These are phyloP conservation scores for Penicillium roqueforti DNA, from an alignment of 495 filamentous ascomycete genomes.

Conservation along the genomic window DNA sequence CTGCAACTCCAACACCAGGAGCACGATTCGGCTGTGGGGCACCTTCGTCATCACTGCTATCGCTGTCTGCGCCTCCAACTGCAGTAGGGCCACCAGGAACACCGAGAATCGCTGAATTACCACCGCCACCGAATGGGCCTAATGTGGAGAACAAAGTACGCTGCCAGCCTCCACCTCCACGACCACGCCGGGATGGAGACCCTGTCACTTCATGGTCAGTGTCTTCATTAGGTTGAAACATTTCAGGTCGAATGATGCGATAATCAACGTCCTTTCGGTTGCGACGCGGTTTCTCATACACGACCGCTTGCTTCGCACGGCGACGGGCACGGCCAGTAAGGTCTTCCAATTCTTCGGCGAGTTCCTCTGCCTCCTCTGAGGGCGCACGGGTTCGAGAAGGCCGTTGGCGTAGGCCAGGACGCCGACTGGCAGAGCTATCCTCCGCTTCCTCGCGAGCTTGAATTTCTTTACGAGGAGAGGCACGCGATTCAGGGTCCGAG, in stretches of 20 bases:
- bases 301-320: constrained; percentile 49
- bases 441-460: constrained; percentile 44
- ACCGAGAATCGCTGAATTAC: constrained; percentile 65
- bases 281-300: constrained; percentile 55
- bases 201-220: constrained; percentile 53
- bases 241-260: constrained; percentile 70
- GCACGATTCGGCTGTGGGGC: constrained; percentile 52
- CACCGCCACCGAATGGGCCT: constrained; percentile 88
- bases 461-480: constrained; percentile 42
- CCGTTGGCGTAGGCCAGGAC: constrained; percentile 48
- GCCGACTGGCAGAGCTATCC: constrained; percentile 46
- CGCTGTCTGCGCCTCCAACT: constrained; percentile 78
- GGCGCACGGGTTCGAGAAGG: constrained; percentile 50
- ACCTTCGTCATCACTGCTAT: constrained; percentile 92
- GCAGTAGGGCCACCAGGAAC: constrained; percentile 69
- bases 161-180: constrained; percentile 59
- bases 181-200: constrained; percentile 65
- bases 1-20: constrained; percentile 44
- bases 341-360: constrained; percentile 73
- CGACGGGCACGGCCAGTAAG: constrained; percentile 54
- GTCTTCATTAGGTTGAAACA: constrained; percentile 63
- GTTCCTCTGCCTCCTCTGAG: constrained; percentile 63
- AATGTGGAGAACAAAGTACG: constrained; percentile 77
- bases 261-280: constrained; percentile 63
- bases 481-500: constrained; percentile 47